Evolutionary conservation across 306 rosid genomes (phyloP), one percentile per base, ranked within the genome.

Genomic region (barrel medic (Medicago truncatula)): DNA sequence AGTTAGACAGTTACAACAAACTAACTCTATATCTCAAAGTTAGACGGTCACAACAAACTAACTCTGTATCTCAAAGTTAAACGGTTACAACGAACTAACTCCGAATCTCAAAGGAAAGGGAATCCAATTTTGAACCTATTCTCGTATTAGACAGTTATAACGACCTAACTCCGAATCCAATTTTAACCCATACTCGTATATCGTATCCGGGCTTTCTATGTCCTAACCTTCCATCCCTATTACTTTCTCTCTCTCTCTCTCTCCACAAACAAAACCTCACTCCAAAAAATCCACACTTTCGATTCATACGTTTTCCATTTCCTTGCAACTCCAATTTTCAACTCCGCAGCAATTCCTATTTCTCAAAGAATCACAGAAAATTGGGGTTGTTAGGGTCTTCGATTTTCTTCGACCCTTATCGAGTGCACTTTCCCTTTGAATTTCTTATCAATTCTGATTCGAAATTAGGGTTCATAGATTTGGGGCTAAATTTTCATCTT

Each of bases 391-490:
- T 80, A 83, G 87, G 87, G 79, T 79, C 80, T 76, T 38, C 46
- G 17, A 52, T 74, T 83, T 50, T 41, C 74, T 43, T 43, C 76
- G 7, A 65, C 77, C 44, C 53, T 57, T 38, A 49, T 76, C 65
- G 16, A 56, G 36, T 47, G 16, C 31, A 34, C 14, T 64, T 58
- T 23, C 70, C 20, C 66, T 49, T 18, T 59, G 49, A 4, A 14
- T 64, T 25, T 63, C 77, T 14, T 21, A 52, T 74, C 64, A 60
- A 69, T 10, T 70, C 43, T 16, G 66, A 67, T 54, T 10, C 43
- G 14, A 78, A 56, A 56, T 84, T 81, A 81, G 86, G 87, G 80
- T 81, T 87, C 44, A 8, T 46, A 80, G 69, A 23, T 63, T 81
- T 78, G 61, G 81, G 74, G 67, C 13, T 76, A 40, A 43, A 50